Evolutionary conservation across 1,284 basidiomycete genomes (phyloP).

Genomic region (Cryptococcus sp.): DNA sequence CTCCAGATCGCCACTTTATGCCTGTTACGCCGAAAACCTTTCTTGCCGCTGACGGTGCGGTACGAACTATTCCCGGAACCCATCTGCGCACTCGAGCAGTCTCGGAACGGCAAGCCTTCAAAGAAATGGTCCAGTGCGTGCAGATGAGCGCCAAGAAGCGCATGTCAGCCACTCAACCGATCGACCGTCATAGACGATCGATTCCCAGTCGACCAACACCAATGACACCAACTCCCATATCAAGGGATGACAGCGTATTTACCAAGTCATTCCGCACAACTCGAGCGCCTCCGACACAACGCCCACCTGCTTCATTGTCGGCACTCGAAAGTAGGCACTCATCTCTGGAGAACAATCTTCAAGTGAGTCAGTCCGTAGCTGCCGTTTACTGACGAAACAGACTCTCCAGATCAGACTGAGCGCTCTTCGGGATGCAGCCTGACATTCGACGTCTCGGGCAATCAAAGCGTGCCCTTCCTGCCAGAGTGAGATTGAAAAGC

Average conservation of each 20-base stretch:
- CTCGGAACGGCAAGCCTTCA: constrained; percentile 11
- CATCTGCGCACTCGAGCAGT: not conserved
- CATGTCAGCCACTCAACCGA: not conserved
- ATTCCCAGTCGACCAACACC: not conserved
- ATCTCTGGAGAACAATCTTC: too few relatives aligned
- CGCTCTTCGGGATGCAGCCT: too few relatives aligned
- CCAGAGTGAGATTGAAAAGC: too few relatives aligned
- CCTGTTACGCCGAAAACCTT: too few relatives aligned
- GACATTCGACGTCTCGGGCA: too few relatives aligned
- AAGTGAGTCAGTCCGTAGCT: too few relatives aligned
- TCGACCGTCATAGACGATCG: not conserved
- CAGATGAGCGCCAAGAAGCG: constrained; percentile 16
- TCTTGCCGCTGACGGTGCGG: not conserved
- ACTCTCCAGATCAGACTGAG: too few relatives aligned
- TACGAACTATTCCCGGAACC: not conserved
- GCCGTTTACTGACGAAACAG: too few relatives aligned
- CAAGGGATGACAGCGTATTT: constrained; percentile 2
- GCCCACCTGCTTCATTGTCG: not conserved
- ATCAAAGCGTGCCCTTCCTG: too few relatives aligned
- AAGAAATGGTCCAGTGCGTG: constrained; percentile 12
- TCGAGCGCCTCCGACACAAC: not conserved
- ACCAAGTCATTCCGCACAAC: not conserved
- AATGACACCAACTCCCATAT: constrained; percentile 9
- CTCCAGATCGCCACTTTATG: too few relatives aligned
- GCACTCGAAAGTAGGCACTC: too few relatives aligned